A percentile compares a stretch with the other conserved stretches of the same genome.
phyloP scores from a whole-genome alignment of 106 monocot genomes.

The Platanthera zijinensis region DNA sequence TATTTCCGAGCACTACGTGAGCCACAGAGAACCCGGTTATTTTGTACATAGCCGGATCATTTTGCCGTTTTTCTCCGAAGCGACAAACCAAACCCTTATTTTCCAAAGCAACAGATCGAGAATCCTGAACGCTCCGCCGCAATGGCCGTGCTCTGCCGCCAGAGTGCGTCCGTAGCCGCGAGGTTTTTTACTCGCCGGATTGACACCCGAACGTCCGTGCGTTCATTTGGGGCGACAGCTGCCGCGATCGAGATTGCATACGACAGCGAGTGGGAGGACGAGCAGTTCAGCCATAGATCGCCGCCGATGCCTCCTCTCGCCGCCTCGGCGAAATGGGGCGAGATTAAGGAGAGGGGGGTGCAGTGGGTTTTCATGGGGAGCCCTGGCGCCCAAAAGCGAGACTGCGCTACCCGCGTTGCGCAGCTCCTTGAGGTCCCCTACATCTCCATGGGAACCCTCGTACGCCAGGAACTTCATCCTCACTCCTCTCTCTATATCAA shows the following conservation, averaged over 20 bases:
- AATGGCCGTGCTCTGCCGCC: conserved; percentile 1
- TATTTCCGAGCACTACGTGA: too few species aligned
- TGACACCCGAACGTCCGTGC: background rate
- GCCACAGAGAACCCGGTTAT: too few species aligned
- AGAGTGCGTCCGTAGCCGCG: background rate
- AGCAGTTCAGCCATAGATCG: background rate
- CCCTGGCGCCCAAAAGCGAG: conserved; percentile 56
- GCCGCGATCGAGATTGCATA: conserved; percentile 26
- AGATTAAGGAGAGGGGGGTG: conserved; percentile 42
- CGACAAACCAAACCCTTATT: background rate
- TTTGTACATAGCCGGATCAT: too few species aligned
- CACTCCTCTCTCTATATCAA: conserved; percentile 70
- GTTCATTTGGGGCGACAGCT: conserved; percentile 21
- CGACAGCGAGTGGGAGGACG: conserved; percentile 49
- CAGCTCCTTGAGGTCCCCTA: conserved; percentile 74
- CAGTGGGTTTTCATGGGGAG: conserved; percentile 96
- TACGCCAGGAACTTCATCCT: conserved; percentile 80
- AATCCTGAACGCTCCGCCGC: background rate
- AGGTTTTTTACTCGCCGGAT: conserved; percentile 11
- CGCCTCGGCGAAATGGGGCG: conserved; percentile 28
- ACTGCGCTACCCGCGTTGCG: conserved; percentile 64
- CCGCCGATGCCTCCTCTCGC: background rate
- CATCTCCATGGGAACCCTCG: conserved; percentile 91
- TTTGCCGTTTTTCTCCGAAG: background rate
- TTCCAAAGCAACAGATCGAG: background rate